Evolutionary conservation across 2,329 filamentous ascomycete genomes (phyloP).

Genomic region (Scedosporium apiospermum): DNA sequence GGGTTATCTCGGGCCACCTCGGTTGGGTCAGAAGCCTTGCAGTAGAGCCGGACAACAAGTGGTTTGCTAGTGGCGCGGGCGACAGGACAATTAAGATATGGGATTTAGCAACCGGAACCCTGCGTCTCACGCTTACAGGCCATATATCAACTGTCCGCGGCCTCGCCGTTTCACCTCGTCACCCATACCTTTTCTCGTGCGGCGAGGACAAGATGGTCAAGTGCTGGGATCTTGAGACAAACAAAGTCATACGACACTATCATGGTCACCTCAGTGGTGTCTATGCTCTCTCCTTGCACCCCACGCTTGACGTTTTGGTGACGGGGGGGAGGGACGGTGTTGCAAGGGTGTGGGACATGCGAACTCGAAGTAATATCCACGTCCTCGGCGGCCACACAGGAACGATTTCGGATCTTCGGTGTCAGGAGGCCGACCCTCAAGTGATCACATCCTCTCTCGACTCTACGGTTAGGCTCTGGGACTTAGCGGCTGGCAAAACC

Average conservation of each 20-base stretch:
- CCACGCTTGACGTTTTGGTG: constrained; percentile 86
- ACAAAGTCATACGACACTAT: constrained; percentile 96
- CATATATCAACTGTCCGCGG: constrained; percentile 92
- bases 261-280: constrained; percentile 95
- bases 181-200: constrained; percentile 96
- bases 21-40: constrained; percentile 88
- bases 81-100: constrained; percentile 98
- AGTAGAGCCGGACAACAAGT: constrained; percentile 92
- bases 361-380: constrained; percentile 89
- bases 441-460: constrained; percentile 91
- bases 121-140: constrained; percentile 79
- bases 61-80: constrained; percentile 92
- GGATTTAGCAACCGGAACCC: constrained; percentile 82
- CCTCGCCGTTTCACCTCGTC: constrained; percentile 81
- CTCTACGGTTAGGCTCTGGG: constrained; percentile 85
- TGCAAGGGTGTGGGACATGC: constrained; percentile 96
- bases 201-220: constrained; percentile 99
- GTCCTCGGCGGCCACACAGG: constrained; percentile 85
- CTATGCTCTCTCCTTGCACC: constrained; percentile 87
- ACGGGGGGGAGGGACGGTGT: constrained; percentile 93
- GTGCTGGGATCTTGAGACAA: constrained; percentile 99
- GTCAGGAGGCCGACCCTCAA: constrained; percentile 93
- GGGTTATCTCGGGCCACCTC: constrained; percentile 91
- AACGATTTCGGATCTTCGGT: constrained; percentile 81
- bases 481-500: constrained; percentile 89